phyloP scores from a whole-genome alignment of 1,139 yeast species.

The Diutina neorugosa region DNA sequence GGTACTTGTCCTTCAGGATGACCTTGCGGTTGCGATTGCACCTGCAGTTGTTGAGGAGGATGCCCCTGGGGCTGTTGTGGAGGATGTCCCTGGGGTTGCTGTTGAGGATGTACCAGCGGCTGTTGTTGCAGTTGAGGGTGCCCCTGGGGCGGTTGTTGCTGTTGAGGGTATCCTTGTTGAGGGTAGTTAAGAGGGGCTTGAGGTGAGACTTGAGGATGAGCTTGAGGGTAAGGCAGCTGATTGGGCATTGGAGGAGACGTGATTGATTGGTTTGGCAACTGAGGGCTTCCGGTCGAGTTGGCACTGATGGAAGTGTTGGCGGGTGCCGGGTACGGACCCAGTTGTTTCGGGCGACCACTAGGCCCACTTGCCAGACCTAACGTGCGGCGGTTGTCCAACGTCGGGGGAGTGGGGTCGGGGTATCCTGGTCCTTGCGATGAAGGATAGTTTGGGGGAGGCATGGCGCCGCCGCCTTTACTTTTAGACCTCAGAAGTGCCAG shows the following conservation, averaged over 20 bases:
- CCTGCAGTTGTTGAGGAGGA: no score
- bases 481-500: neutral
- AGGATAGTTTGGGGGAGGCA: neutral
- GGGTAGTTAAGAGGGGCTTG: neutral
- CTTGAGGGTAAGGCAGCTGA: neutral
- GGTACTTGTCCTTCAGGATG: no score
- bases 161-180: neutral
- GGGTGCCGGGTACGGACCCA: neutral
- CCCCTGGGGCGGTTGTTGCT: neutral
- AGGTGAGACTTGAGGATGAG: neutral
- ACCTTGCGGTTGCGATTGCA: no score
- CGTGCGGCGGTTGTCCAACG: neutral
- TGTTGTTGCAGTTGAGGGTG: no score
- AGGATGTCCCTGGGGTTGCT: no score
- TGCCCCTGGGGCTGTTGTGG: no score
- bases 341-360: neutral
- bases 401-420: conserved; percentile 1
- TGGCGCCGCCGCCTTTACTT: conserved; percentile 1
- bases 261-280: neutral
- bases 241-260: neutral
- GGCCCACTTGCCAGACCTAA: neutral
- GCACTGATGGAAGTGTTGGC: no score
- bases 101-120: no score
- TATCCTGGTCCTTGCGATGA: neutral
- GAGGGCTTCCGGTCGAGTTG: neutral